A percentile compares a stretch with the other conserved stretches of the same genome.
Conservation (phyloP, 495 filamentous ascomycete species). For the Cairneyella variabilis region DNA sequence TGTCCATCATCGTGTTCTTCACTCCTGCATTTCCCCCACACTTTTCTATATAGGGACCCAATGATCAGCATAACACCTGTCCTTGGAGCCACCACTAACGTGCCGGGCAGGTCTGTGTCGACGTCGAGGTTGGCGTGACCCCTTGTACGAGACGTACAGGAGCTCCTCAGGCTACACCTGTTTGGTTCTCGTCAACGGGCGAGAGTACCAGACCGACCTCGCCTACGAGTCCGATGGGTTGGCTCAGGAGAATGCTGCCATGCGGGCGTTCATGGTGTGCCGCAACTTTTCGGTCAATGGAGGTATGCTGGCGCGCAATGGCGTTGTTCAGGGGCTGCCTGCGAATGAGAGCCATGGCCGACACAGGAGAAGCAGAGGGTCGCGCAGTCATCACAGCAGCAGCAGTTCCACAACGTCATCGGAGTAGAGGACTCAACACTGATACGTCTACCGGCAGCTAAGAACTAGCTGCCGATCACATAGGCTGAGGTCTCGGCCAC, state of each 20-base stretch:
- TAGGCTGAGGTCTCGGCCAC: conserved; percentile 20
- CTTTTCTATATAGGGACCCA: conserved; percentile 7
- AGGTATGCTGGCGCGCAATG: conserved; percentile 80
- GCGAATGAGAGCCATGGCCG: conserved; percentile 50
- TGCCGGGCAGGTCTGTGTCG: conserved; percentile 79
- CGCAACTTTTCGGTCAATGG: conserved; percentile 98
- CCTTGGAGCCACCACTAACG: conserved; percentile 39
- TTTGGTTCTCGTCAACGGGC: conserved; percentile 91
- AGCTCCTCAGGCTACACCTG: conserved; percentile 75
- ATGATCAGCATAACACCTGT: conserved; percentile 10
- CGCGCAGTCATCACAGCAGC: conserved; percentile 41
- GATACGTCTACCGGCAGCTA: conserved; percentile 22
- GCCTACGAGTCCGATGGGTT: conserved; percentile 74
- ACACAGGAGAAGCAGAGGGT: conserved; percentile 35
- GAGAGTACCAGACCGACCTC: conserved; percentile 92
- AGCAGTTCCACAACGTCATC: conserved; percentile 54
- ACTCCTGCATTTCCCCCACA: neutral
- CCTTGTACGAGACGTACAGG: conserved; percentile 79
- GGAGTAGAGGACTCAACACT: conserved; percentile 21
- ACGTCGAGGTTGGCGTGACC: conserved; percentile 93
- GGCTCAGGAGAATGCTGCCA: conserved; percentile 91
- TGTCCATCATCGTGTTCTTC: conserved; percentile 4
- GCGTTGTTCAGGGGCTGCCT: conserved; percentile 82
- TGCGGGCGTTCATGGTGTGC: conserved; percentile 96
- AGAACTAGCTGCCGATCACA: conserved; percentile 17